Evolutionary conservation across 257 asterid species (phyloP), one percentile per base, ranked within the genome.

Genomic region (Coffea eugenioides): DNA sequence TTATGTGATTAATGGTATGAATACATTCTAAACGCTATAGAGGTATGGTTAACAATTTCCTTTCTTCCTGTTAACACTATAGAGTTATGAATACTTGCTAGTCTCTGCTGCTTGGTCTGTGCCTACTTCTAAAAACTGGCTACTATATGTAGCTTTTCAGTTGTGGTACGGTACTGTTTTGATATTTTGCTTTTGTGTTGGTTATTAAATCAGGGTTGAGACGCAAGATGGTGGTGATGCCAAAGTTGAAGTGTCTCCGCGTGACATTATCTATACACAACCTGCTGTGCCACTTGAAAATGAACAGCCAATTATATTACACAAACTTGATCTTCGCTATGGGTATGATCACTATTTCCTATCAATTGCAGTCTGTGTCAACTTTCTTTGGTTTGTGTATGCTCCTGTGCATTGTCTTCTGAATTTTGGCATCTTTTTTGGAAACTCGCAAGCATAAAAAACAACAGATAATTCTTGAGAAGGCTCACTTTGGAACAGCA

Each of bases 141-240:
- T 18, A 31, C 9, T 57, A 45, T 21, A 18, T 71, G 12, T 45
- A 20, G 11, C 31, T 69, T 77, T 59, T 71, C 2, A 11, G 31
- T 45, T 10, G 56, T 41, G 48, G 64, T 61, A 13, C 59, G n/a
- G 15, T 36, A 70, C 10, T 71, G 77, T 14, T 45, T 48, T 8
- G 9, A 52, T 43, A 21, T 80, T 67, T 52, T 68, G 68, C 39
- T 75, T 3, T 46, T 61, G 10, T 39, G 31, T 57, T 80, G 34
- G 41, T 8, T n/a, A 62, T 74, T 15, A 45, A 39, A 23, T 61
- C 76, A 88, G 99, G 98, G 98, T 88, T 81, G 98, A 92, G 97
- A 92, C 99, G 69, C 98, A 94, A 83, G 99, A 96, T 77, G 97
- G 97, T 15, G 99, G 99, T 80, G 99, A 96, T 92, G 98, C 99